phyloP scores from a whole-genome alignment of 805 yeast genomes.

The Blastobotrys attinorum region DNA sequence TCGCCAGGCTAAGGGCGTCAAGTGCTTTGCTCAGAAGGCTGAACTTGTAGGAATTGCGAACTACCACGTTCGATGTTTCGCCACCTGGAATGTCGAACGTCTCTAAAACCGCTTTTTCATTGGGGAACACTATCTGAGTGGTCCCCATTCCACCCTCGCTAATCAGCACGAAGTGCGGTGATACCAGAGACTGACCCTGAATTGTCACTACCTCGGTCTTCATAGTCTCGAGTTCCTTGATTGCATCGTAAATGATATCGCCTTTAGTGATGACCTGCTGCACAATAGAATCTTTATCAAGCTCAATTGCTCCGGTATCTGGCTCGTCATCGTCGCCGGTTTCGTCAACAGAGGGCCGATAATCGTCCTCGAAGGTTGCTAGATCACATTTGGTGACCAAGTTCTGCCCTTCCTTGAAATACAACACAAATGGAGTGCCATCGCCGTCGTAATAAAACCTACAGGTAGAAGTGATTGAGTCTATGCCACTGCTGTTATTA shows the following conservation, averaged over 20 bases:
- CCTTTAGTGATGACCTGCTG: constrained; percentile 50
- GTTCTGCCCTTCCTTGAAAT: constrained; percentile 44
- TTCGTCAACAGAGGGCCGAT: constrained; percentile 25
- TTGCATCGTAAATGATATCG: constrained; percentile 42
- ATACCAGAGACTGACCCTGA: constrained; percentile 24
- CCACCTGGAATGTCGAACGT: constrained; percentile 35
- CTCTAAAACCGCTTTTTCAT: constrained; percentile 53
- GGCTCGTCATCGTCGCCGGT: constrained; percentile 28
- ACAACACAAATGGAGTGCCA: constrained; percentile 47
- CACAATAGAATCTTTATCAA: constrained; percentile 37
- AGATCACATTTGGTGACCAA: constrained; percentile 53
- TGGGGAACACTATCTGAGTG: constrained; percentile 60
- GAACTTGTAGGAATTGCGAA: constrained; percentile 38
- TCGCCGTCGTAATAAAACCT: constrained; percentile 40
- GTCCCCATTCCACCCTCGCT: constrained; percentile 70
- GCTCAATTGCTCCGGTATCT: constrained; percentile 28
- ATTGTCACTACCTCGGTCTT: constrained; percentile 41
- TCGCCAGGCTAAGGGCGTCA: constrained; percentile 43
- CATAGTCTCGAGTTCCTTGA: constrained; percentile 50
- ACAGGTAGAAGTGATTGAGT: constrained; percentile 21
- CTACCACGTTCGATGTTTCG: constrained; percentile 12
- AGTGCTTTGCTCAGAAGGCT: constrained; percentile 39
- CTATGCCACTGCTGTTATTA: not conserved
- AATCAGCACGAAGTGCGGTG: constrained; percentile 44
- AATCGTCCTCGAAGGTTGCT: constrained; percentile 34